Conservation (phyloP, 2,329 filamentous ascomycete genomes). For the Colletotrichum sojae region DNA sequence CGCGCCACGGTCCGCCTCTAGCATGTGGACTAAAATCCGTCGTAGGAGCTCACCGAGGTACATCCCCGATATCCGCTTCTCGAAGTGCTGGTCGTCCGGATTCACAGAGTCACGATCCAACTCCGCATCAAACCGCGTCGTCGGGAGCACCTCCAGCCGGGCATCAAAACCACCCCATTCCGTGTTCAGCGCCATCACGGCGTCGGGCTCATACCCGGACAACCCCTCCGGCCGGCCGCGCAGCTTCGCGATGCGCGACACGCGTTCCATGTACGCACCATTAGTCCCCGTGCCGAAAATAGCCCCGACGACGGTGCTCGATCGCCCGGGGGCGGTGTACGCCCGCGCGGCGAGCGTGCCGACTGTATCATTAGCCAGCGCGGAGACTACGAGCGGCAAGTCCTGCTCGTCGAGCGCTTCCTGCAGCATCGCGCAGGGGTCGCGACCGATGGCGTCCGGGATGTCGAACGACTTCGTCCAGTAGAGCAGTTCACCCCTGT, state of each 20-base stretch:
- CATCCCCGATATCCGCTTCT: constrained; percentile 87
- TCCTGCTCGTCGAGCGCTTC: constrained; percentile 77
- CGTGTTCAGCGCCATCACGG: constrained; percentile 83
- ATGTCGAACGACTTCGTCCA: constrained; percentile 90
- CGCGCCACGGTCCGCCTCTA: constrained; percentile 27
- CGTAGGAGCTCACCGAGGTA: constrained; percentile 84
- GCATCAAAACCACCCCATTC: constrained; percentile 90
- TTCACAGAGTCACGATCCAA: constrained; percentile 79
- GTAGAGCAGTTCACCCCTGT: constrained; percentile 78
- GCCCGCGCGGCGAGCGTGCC: constrained; percentile 85
- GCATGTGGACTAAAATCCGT: constrained; percentile 68
- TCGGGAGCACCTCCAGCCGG: constrained; percentile 76
- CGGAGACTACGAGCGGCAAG: constrained; percentile 79
- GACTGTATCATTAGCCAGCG: constrained; percentile 85
- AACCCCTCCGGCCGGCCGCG: constrained; percentile 5
- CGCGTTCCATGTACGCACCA: constrained; percentile 83
- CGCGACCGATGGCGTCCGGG: constrained; percentile 80
- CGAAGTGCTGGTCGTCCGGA: constrained; percentile 84
- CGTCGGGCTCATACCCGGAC: constrained; percentile 1
- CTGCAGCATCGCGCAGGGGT: constrained; percentile 81
- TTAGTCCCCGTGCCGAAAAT: constrained; percentile 85
- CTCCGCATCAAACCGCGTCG: constrained; percentile 76
- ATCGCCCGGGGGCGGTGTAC: constrained; percentile 81
- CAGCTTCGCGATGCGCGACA: constrained; percentile 75
- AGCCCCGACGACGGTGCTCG: constrained; percentile 78